Base-by-base conservation (phyloP, 78 protist genomes). In the Polysphondylium violaceum region DNA sequence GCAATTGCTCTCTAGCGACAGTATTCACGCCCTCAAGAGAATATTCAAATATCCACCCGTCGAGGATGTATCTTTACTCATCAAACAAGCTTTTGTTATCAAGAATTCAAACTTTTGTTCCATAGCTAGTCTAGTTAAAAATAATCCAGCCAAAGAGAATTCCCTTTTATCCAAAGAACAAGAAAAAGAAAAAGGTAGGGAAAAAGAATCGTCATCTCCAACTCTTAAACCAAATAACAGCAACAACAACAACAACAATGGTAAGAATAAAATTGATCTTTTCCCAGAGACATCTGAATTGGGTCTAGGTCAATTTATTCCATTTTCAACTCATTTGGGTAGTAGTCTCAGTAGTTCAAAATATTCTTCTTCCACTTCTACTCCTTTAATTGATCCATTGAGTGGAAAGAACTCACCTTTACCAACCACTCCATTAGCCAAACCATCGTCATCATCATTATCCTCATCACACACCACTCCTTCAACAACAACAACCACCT, bases 21-120 rank as follows among this genome's bases (percentile, higher is more conserved):
- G 92, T 73, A 74, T 61, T 41, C 51, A 59, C n/a, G 92, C 86
- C 63, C 21, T 94, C 25, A 71, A 69, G 36, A 83, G 96, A 50
- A 75, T 94, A 31, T 79, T 85, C 65, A 83, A 86, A 86, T 94
- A 94, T 78, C 96, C 96, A 35, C 96, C 96, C 27, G 96, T 94
- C 19, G 96, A 94, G 27, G 95, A 89, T 64, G 76, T 88, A 31
- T 23, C 41, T 38, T 60, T 60, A n/a, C 74, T 94, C 44, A 35
- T 93, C 17, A 78, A 56, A 29, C 67, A 68, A 17, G 92, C 95
- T 2, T 74, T 85, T 27, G 36, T 31, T 29, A 60, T 90, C 17
- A 83, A 71, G 14, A 79, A 83, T 51, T 44, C 83, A 23, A 33
- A 72, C 51, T 14, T 4, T 56, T 33, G 51, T 36, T 33, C 51